Conservation (phyloP, 1,284 basidiomycete species). For the Cryptococcus deneoformans region DNA sequence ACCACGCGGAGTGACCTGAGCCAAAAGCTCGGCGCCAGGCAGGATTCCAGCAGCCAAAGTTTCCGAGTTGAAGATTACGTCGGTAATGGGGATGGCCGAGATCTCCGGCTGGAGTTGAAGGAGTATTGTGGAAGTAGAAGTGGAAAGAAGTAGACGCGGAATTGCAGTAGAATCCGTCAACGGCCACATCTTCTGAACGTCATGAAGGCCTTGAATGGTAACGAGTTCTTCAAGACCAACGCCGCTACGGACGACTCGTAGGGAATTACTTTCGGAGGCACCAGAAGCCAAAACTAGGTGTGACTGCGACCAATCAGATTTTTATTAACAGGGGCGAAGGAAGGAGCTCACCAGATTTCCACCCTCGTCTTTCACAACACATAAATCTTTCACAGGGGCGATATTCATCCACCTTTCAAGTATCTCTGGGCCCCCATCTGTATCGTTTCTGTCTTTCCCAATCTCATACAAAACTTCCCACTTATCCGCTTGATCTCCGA, state of each 20-base stretch:
- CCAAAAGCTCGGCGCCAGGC: conserved; percentile 51
- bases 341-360: conserved; percentile 64
- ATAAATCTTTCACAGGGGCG: conserved; percentile 84
- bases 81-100: conserved; percentile 44
- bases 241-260: conserved; percentile 80
- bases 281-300: conserved; percentile 90
- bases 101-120: conserved; percentile 47
- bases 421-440: conserved; percentile 52
- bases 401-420: conserved; percentile 72
- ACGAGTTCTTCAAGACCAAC: conserved; percentile 74
- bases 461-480: conserved; percentile 31
- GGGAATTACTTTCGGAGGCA: conserved; percentile 70
- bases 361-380: conserved; percentile 68
- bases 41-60: conserved; percentile 65
- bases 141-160: conserved; percentile 26
- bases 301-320: conserved; percentile 52
- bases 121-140: conserved; percentile 16
- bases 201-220: conserved; percentile 59
- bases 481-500: conserved; percentile 53
- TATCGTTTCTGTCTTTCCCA: neutral
- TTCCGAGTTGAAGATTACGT: conserved; percentile 46
- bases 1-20: conserved; percentile 67
- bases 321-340: neutral
- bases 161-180: conserved; percentile 46
- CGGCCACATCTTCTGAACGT: conserved; percentile 64